Base-by-base conservation (phyloP, 1,139 yeast species). In the Candida buenavistaensis region DNA sequence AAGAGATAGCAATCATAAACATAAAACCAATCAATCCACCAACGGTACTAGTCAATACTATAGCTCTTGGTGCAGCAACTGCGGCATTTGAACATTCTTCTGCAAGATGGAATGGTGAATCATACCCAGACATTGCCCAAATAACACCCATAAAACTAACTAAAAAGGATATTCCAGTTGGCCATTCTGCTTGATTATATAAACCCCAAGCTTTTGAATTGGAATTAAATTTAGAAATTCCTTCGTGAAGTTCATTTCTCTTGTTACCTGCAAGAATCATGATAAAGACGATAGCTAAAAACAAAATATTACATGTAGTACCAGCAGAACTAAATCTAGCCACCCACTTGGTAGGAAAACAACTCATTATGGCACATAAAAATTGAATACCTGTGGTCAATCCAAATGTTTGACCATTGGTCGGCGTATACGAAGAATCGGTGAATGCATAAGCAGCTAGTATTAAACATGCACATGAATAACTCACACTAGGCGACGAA, bases 101-200 rank as follows among this genome's bases (percentile, higher is more conserved):
- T 12, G 86, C 72, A 36, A 82, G 61, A 50, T 82, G 89, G 65
- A 81, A 82, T 0, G 89, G 85, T 14, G 85, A 75, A 53, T 82
- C 90, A 50, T 78, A 82, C 14, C 89, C 89, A 30, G 83, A 74
- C 83, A 82, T 80, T 23, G 84, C 78, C 89, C 89, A 82, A 50
- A 81, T 78, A 34, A 75, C 81, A 17, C 87, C 82, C 50, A 80
- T 60, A 54, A 80, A 81, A 13, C 79, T 66, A 72, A 78, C 68
- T 40, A 81, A 59, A 52, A 80, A 64, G 17, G 84, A 72, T 31
- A 80, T 65, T 33, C 89, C 89, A 36, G 67, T 64, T 4, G 87
- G 84, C 72, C 78, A 82, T 13, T 80, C 87, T 6, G 87, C 78
- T 44, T 71, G 76, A 57, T 82, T 82, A 29, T 69, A 60, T 31